phyloP scores from a whole-genome alignment of 352 stramenopile genomes.

The Globisporangium cylindrosporum region DNA sequence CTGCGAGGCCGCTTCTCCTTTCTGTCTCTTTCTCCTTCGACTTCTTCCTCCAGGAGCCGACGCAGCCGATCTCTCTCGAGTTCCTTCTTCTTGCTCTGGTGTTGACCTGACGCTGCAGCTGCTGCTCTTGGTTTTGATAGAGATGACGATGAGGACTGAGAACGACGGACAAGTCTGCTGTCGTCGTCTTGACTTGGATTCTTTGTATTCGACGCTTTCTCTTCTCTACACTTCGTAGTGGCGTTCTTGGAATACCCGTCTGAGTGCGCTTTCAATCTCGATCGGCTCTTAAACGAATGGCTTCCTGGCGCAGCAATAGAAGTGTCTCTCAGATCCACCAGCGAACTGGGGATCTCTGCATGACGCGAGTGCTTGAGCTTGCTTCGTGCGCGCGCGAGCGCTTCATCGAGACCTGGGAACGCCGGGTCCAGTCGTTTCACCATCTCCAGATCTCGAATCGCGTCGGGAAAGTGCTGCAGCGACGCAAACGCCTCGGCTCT shows the following conservation, averaged over 20 bases:
- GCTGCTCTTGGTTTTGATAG: not conserved
- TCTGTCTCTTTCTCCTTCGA: not conserved
- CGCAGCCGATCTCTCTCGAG: conserved; percentile 37
- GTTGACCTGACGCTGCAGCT: not conserved
- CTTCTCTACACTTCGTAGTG: not conserved
- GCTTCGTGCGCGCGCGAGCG: conserved; percentile 22
- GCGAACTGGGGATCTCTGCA: conserved; percentile 10
- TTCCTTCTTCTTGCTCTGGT: conserved; percentile 5
- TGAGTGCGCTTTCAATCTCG: not conserved
- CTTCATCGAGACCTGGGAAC: conserved; percentile 14
- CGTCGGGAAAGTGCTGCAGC: conserved; percentile 32
- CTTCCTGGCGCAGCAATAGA: not conserved
- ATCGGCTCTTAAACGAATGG: not conserved
- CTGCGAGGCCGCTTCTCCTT: conserved; percentile 16
- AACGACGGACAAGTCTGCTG: not conserved
- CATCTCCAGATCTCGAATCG: conserved; percentile 34
- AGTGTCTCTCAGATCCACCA: not conserved
- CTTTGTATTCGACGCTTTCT: not conserved
- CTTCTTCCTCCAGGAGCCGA: conserved; percentile 31
- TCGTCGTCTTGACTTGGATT: not conserved
- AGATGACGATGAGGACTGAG: not conserved
- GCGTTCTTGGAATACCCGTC: not conserved
- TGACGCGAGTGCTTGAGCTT: conserved; percentile 22
- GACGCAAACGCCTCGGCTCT: conserved; percentile 24
- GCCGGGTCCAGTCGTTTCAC: conserved; percentile 19